Evolutionary conservation across 805 yeast species (phyloP), one percentile per base, ranked within the genome.

Genomic region (Metschnikowia drakensbergensis): DNA sequence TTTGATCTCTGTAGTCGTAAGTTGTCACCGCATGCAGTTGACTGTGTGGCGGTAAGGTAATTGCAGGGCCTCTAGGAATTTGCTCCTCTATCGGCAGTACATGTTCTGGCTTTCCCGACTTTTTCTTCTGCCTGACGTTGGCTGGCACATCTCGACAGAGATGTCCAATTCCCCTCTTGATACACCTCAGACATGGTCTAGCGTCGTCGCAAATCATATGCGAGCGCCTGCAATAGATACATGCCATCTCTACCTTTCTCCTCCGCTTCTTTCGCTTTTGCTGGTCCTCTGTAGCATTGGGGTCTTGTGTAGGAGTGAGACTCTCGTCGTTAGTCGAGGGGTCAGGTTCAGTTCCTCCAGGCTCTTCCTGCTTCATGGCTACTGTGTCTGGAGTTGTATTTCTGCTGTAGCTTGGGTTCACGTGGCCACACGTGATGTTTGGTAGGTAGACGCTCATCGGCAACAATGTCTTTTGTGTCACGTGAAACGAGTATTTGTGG

Each of bases 171-270:
- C 87, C 87, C 56, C 97, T 73, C 65, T 86, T 88, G 7, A 91
- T 74, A 66, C 98, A 91, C 37, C 97, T 74, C 44, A 82, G 79
- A 60, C 96, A 88, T 5, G 94, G 82, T 58, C 88, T 66, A 17
- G 80, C 71, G 37, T 83, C 85, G 64, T 90, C 96, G 68, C 98
- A 91, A 29, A 89, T 86, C 91, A 91, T 88, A 64, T 91, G 98
- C 0, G 96, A 88, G 47, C 98, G 73, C 35, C 97, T 79, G 63
- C 97, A 91, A 61, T 87, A 91, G 1, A 91, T 86, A 68, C 98
- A 91, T 0, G 98, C 96, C 43, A 76, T 70, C 22, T 72, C 78
- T 10, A 78, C 81, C 59, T 82, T 81, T 59, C 77, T 69, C 64
- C 75, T 79, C 46, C 79, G 43, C n/a, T 40, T 40, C 36, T 40